phyloP scores from a whole-genome alignment of 306 rosid species.

The Macrotyloma uniflorum region DNA sequence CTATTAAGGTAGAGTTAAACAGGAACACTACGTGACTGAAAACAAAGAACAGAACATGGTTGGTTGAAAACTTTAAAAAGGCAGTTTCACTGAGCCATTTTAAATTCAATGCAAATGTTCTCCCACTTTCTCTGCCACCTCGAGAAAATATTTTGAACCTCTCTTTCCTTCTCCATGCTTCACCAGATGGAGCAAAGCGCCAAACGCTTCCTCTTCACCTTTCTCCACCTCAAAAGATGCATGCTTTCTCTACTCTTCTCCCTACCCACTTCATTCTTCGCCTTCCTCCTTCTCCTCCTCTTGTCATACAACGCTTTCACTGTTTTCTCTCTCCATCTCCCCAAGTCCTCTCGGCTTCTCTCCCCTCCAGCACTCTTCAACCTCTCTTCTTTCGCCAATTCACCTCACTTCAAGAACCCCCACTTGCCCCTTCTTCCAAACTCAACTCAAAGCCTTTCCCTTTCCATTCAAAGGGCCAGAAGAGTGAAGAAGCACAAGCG shows the following conservation, averaged over 20 bases:
- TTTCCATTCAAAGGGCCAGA: constrained; percentile 27
- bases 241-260: constrained; percentile 45
- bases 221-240: constrained; percentile 45
- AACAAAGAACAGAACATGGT: background rate
- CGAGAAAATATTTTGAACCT: background rate
- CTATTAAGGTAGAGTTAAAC: too few relatives aligned
- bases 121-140: background rate
- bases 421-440: constrained; percentile 39
- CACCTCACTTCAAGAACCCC: constrained; percentile 37
- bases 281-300: constrained; percentile 61
- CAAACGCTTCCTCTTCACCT: constrained; percentile 12
- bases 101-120: background rate
- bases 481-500: constrained; percentile 54
- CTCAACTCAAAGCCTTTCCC: background rate
- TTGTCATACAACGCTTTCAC: constrained; percentile 66
- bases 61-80: background rate
- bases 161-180: background rate
- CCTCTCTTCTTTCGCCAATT: constrained; percentile 36
- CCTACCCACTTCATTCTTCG: constrained; percentile 62
- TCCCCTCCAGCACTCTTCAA: constrained; percentile 33
- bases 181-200: background rate
- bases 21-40: background rate
- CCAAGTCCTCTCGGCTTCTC: constrained; percentile 37
- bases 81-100: background rate
- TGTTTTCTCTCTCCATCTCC: constrained; percentile 51